phyloP scores from a whole-genome alignment of 1,139 yeast species.

The Zhuliangozyma parablackwelliae region DNA sequence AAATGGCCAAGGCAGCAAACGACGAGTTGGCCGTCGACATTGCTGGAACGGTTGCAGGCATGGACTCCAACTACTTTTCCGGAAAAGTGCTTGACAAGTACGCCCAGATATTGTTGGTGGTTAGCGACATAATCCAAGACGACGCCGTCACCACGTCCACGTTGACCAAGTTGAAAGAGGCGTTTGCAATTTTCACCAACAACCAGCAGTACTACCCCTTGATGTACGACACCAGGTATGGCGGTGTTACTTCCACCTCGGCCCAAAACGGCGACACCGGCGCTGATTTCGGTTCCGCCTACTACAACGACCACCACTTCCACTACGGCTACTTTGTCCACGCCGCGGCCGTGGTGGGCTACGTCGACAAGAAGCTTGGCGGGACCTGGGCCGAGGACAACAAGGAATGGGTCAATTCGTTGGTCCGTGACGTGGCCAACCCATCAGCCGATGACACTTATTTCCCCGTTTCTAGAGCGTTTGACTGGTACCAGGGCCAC shows the following conservation, averaged over 20 bases:
- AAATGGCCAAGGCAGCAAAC: constrained; percentile 53
- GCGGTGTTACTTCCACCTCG: constrained; percentile 67
- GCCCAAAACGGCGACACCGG: constrained; percentile 44
- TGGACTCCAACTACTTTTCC: constrained; percentile 58
- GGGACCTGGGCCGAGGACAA: constrained; percentile 58
- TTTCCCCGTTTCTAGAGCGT: constrained; percentile 75
- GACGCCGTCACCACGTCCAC: constrained; percentile 45
- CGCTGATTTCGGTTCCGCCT: constrained; percentile 55
- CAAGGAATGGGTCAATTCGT: constrained; percentile 29
- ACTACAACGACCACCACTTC: constrained; percentile 78
- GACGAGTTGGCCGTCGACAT: constrained; percentile 58
- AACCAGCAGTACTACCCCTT: constrained; percentile 57
- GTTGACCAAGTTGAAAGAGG: constrained; percentile 47
- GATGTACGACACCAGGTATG: constrained; percentile 63
- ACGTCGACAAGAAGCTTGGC: constrained; percentile 51
- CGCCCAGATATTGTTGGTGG: constrained; percentile 65
- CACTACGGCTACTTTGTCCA: constrained; percentile 77
- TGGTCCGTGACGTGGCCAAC: constrained; percentile 69
- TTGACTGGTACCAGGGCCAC: constrained; percentile 81
- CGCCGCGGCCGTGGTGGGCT: constrained; percentile 72
- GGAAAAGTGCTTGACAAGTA: constrained; percentile 76
- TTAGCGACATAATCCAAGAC: constrained; percentile 56
- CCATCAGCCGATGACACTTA: constrained; percentile 56
- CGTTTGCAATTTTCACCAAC: constrained; percentile 44
- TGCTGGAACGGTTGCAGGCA: constrained; percentile 40